Conservation (phyloP, 306 rosid genomes). For the Casuarina equisetifolia region DNA sequence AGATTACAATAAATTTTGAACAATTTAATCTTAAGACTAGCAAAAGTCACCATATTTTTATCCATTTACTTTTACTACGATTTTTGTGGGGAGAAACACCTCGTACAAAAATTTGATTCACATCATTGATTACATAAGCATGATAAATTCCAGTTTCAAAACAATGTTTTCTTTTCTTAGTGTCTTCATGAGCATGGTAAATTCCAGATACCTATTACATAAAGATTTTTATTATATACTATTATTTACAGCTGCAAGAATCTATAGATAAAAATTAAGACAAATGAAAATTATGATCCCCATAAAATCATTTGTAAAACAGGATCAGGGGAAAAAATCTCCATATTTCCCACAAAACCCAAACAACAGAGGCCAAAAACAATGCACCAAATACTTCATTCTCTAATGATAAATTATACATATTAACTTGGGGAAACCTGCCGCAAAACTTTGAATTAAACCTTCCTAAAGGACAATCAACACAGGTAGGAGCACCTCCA, state of each 20-base stretch:
- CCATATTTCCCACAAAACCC: background rate
- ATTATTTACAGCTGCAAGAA: background rate
- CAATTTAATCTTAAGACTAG: conserved; percentile 3
- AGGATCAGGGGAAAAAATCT: background rate
- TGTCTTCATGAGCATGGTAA: background rate
- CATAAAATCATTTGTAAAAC: background rate
- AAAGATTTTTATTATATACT: background rate
- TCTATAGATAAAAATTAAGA: background rate
- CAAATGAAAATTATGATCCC: background rate
- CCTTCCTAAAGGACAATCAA: background rate
- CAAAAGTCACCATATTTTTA: background rate
- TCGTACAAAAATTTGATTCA: background rate
- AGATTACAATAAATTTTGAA: background rate
- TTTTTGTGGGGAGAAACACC: background rate
- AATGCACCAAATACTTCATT: background rate
- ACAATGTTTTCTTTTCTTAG: background rate
- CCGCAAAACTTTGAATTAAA: background rate
- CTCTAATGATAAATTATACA: background rate
- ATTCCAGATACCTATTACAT: background rate
- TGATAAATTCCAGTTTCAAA: background rate
- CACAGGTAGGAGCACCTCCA: too few relatives aligned
- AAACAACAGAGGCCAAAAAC: background rate
- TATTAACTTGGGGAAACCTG: background rate
- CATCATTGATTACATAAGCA: background rate
- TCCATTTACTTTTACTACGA: background rate